Percentiles rank a stretch among this genome's conserved stretches.
phyloP scores from a whole-genome alignment of 169 alveolate genomes.

The Sarcocystis neurona region DNA sequence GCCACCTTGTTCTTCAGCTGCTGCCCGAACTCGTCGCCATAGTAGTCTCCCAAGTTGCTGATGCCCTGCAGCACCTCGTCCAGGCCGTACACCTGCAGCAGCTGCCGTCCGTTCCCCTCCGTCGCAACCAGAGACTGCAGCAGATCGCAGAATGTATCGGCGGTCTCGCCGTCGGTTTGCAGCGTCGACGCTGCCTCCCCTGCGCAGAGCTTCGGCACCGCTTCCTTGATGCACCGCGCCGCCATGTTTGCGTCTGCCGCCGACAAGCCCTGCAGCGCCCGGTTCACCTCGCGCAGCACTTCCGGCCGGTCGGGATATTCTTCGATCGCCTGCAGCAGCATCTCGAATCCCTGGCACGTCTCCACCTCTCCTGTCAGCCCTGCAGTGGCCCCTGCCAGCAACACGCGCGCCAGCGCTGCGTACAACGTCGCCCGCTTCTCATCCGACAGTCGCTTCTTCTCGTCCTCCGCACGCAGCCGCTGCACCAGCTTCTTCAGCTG shows the following conservation, averaged over 20 bases:
- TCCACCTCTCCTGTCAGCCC: slow-evolving; percentile 57
- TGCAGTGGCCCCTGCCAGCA: slow-evolving; percentile 61
- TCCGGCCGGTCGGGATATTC: slow-evolving; percentile 60
- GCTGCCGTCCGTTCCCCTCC: slow-evolving; percentile 66
- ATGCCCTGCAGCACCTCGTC: slow-evolving; percentile 50
- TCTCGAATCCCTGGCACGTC: slow-evolving; percentile 58
- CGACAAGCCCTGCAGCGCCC: slow-evolving; percentile 64
- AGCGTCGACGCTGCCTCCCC: slow-evolving; percentile 62
- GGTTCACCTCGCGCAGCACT: slow-evolving; percentile 50
- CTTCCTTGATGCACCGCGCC: slow-evolving; percentile 62
- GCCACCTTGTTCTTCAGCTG: slow-evolving; percentile 59
- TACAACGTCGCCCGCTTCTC: slow-evolving; percentile 58
- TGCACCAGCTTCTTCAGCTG: slow-evolving; percentile 47
- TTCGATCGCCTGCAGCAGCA: slow-evolving; percentile 59
- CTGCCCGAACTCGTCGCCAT: slow-evolving; percentile 40
- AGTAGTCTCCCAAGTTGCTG: slow-evolving; percentile 38
- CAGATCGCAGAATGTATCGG: slow-evolving; percentile 63
- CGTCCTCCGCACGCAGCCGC: slow-evolving; percentile 59
- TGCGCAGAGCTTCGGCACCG: slow-evolving; percentile 57
- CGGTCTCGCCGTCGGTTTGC: slow-evolving; percentile 49
- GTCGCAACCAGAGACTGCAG: slow-evolving; percentile 52
- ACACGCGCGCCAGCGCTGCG: slow-evolving; percentile 55
- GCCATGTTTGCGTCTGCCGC: slow-evolving; percentile 61
- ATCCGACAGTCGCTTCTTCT: slow-evolving; percentile 49
- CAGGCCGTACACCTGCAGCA: slow-evolving; percentile 50